Evolutionary conservation across 345 rosid genomes (phyloP), one percentile per base, ranked within the genome.

Genomic region (Salix dunnii): DNA sequence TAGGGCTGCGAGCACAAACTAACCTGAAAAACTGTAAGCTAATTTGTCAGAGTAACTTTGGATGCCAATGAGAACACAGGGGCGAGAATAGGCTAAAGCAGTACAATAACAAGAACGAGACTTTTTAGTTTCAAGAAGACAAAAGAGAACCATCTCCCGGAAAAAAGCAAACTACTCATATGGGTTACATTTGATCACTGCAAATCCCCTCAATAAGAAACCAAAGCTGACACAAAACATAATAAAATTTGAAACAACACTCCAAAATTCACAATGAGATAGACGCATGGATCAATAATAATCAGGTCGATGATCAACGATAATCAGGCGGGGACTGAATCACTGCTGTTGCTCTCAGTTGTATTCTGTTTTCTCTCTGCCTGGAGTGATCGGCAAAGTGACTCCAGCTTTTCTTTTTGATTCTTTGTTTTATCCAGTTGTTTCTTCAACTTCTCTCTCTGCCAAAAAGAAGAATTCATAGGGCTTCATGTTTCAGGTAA

Each of bases 371-470:
- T 92, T 85, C 97, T 86, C 83, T 95, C 97, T 12, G 96, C 94
- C 80, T 91, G 99, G 78, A 92, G 97, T n/a, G 96, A 88, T 68
- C 97, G 87, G 85, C 96, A 95, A 74, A 92, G 83, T 11, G 94
- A 91, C 83, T 95, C 99, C 43, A 91, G 92, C 85, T 88, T 93
- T 58, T 89, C 96, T 82, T 95, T 95, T 85, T 95, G 99, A 69
- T 95, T 95, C 89, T 88, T 95, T 28, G 88, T 86, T 85, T 89
- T 95, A 89, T 92, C 94, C 78, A 93, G 79, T 70, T 83, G 90
- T 82, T 90, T 89, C 91, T 91, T 95, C 87, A 84, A 20, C 71
- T 82, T 81, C 71, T 95, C 97, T 9, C 96, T 92, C 97, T 95
- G 89, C 68, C 68, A 72, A 70, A 27, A 69, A n/a, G 4, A 77